These are phyloP conservation scores for Gossypium herbaceum DNA, from an alignment of 345 rosid genomes.

Conservation along the genomic window DNA sequence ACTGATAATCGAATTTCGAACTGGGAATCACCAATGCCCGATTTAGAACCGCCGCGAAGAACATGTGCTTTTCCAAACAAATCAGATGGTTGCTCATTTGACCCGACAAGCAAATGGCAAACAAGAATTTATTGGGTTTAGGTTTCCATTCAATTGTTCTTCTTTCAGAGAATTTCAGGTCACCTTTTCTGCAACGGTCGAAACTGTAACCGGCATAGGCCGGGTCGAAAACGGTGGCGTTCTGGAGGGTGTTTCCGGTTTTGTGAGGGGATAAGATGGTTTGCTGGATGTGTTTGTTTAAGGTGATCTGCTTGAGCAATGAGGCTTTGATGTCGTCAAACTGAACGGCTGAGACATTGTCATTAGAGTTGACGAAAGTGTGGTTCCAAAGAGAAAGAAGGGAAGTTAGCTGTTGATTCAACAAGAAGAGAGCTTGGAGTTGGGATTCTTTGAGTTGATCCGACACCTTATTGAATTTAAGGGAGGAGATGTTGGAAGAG, in stretches of 20 bases:
- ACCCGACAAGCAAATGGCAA: slow-evolving; percentile 77
- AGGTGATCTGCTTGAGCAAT: slow-evolving; percentile 52
- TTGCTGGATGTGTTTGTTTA: slow-evolving; percentile 65
- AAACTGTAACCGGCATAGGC: slow-evolving; percentile 20
- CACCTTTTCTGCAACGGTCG: slow-evolving; percentile 44
- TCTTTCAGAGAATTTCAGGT: slow-evolving; percentile 36
- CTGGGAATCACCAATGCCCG: slow-evolving; percentile 75
- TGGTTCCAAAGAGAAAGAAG: slow-evolving; percentile 53
- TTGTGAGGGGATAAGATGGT: slow-evolving; percentile 57
- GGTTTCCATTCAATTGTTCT: slow-evolving; percentile 78
- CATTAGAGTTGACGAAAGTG: slow-evolving; percentile 22
- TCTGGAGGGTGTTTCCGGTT: slow-evolving; percentile 25
- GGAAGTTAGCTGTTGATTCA: slow-evolving; percentile 47
- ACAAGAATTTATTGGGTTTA: slow-evolving; percentile 48
- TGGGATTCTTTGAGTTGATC: slow-evolving; percentile 60
- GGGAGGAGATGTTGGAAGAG: slow-evolving; percentile 32
- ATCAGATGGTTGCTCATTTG: slow-evolving; percentile 96
- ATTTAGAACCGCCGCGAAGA: slow-evolving; percentile 68
- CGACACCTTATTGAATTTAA: slow-evolving; percentile 31
- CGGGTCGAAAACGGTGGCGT: slow-evolving; percentile 10
- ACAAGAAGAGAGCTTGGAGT: slow-evolving; percentile 59
- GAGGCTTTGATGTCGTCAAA: slow-evolving; percentile 42
- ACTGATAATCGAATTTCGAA: slow-evolving; percentile 66
- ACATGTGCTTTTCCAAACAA: slow-evolving; percentile 91
- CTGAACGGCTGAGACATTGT: slow-evolving; percentile 2